phyloP scores from a whole-genome alignment of 208 protist species.

The Naegleria gruberi region DNA sequence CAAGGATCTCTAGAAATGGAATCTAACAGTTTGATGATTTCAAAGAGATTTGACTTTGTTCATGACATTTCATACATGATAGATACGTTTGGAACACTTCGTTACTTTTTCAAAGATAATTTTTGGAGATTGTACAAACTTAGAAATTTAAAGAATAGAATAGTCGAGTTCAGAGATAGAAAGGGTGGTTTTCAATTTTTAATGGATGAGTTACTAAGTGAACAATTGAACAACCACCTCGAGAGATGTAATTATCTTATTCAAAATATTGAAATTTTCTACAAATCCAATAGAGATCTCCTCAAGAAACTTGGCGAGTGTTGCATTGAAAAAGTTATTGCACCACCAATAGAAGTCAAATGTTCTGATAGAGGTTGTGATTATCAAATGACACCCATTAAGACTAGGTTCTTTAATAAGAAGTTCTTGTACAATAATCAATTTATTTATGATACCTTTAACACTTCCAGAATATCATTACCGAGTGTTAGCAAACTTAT shows the following conservation, averaged over 20 bases:
- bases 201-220: not conserved
- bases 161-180: not conserved
- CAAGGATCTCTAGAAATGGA: not conserved
- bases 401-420: not conserved
- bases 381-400: not conserved
- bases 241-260: not conserved
- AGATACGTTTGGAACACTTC: not conserved
- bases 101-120: not conserved
- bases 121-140: not conserved
- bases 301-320: not conserved
- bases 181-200: not conserved
- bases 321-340: not conserved
- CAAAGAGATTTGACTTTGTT: not conserved
- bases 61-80: not conserved
- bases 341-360: not conserved
- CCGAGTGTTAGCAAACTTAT: conserved; percentile 28
- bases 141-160: not conserved
- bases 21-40: not conserved
- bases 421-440: conserved; percentile 6
- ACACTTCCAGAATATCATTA: not conserved
- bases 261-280: not conserved
- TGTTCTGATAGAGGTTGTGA: not conserved
- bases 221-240: not conserved
- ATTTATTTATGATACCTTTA: not conserved
- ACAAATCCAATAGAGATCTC: not conserved